phyloP scores from a whole-genome alignment of 2,329 filamentous ascomycete species.

The Harringtonia lauricola region DNA sequence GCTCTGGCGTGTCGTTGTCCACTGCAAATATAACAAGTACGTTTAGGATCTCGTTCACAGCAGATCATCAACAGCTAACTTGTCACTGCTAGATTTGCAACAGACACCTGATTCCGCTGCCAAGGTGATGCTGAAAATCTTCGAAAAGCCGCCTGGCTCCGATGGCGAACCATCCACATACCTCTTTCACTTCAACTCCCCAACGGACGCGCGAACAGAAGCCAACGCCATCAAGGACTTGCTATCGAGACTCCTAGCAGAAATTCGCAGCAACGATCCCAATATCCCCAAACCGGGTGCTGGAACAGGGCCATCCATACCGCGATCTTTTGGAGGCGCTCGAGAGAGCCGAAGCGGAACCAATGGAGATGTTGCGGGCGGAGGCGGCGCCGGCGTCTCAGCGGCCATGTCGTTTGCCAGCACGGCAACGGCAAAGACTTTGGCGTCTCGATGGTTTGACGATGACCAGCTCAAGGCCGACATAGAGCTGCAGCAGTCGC shows the following conservation, averaged over 20 bases:
- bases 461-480: constrained; percentile 69
- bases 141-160: constrained; percentile 53
- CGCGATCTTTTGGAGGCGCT: not conserved
- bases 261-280: constrained; percentile 46
- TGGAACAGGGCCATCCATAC: constrained; percentile 13
- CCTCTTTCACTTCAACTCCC: constrained; percentile 81
- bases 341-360: no score
- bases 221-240: constrained; percentile 77
- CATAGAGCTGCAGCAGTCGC: constrained; percentile 72
- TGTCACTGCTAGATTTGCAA: constrained; percentile 58
- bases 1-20: constrained; percentile 56
- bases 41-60: constrained; percentile 9
- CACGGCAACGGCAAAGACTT: constrained; percentile 45
- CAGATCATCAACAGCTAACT: not conserved
- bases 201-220: constrained; percentile 63
- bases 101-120: constrained; percentile 81
- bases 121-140: constrained; percentile 91
- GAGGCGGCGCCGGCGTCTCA: constrained; percentile 34
- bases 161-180: constrained; percentile 55
- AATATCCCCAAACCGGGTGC: constrained; percentile 33
- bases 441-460: constrained; percentile 62
- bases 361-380: constrained; percentile 26
- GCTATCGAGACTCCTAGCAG: constrained; percentile 66
- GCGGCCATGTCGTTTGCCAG: constrained; percentile 70
- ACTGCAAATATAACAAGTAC: constrained; percentile 75